These are phyloP conservation scores for Chlorencoelia australis DNA, from an alignment of 2,329 filamentous ascomycete species.

Conservation along the genomic window DNA sequence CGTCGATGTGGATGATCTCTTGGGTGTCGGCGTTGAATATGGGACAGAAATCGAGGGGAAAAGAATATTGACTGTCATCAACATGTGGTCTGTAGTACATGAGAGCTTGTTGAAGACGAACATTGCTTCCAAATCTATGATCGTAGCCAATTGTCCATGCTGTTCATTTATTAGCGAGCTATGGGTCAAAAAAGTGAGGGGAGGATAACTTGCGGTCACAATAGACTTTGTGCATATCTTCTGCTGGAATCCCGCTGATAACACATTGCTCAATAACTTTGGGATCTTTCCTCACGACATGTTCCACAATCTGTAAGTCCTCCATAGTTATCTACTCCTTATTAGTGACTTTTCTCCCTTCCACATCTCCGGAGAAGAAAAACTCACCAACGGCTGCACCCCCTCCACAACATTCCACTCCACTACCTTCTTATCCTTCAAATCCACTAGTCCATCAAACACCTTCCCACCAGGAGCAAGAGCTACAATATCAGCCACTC, in stretches of 20 bases:
- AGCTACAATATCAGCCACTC: conserved; percentile 73
- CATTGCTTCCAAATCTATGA: conserved; percentile 69
- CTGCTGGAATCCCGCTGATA: conserved; percentile 66
- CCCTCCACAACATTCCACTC: conserved; percentile 68
- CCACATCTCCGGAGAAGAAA: not conserved
- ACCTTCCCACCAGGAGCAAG: conserved; percentile 72
- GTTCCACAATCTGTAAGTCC: conserved; percentile 73
- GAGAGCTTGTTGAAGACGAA: conserved; percentile 80
- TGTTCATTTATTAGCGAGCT: conserved; percentile 25
- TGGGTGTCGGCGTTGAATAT: conserved; percentile 80
- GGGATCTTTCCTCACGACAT: conserved; percentile 63
- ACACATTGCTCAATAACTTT: conserved; percentile 86
- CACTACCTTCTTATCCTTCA: conserved; percentile 54
- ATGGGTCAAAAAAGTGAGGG: not conserved
- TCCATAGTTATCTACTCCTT: conserved; percentile 70
- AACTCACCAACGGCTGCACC: conserved; percentile 66
- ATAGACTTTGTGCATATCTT: conserved; percentile 93
- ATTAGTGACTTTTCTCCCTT: conserved; percentile 9
- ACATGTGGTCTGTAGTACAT: conserved; percentile 89
- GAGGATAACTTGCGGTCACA: conserved; percentile 59
- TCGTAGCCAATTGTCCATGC: conserved; percentile 94
- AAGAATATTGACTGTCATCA: conserved; percentile 85
- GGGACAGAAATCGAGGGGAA: conserved; percentile 86
- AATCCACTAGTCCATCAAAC: conserved; percentile 71
- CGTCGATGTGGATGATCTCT: conserved; percentile 42